phyloP scores from a whole-genome alignment of 306 rosid species.

The Pueraria montana region DNA sequence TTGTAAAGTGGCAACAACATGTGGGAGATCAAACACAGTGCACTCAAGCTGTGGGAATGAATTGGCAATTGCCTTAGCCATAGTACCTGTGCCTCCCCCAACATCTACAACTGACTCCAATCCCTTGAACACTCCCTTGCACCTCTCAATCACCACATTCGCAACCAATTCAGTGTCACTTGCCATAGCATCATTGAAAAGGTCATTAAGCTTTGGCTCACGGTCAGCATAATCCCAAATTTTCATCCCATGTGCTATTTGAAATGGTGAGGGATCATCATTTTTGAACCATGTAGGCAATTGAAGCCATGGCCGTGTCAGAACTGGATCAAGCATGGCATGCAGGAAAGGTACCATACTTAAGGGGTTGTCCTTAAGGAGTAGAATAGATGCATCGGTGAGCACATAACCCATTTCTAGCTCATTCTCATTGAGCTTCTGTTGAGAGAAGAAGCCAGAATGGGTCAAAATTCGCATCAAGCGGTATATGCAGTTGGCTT shows the following conservation, averaged over 20 bases:
- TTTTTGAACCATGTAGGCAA: not conserved
- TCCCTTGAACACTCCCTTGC: constrained; percentile 47
- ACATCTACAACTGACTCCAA: constrained; percentile 55
- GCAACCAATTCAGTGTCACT: constrained; percentile 45
- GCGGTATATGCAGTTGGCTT: not conserved
- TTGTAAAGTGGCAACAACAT: constrained; percentile 47
- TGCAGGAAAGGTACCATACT: not conserved
- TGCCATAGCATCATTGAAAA: constrained; percentile 50
- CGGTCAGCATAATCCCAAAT: not conserved
- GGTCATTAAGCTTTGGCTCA: not conserved
- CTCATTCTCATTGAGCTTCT: not conserved
- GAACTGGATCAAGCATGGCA: not conserved
- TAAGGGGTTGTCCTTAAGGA: not conserved
- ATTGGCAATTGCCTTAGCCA: constrained; percentile 42
- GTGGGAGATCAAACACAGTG: constrained; percentile 51
- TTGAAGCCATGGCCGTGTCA: not conserved
- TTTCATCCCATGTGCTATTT: not conserved
- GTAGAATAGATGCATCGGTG: not conserved
- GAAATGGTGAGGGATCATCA: not conserved
- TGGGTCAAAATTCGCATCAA: not conserved
- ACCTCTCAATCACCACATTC: constrained; percentile 31
- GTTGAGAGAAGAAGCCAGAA: constrained; percentile 15
- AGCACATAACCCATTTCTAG: not conserved
- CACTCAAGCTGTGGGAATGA: constrained; percentile 43
- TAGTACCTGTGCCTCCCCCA: constrained; percentile 53